Percentiles rank a stretch among this genome's conserved stretches.
These are phyloP conservation scores for Mycena rosella DNA, from an alignment of 768 basidiomycete species.

Conservation along the genomic window DNA sequence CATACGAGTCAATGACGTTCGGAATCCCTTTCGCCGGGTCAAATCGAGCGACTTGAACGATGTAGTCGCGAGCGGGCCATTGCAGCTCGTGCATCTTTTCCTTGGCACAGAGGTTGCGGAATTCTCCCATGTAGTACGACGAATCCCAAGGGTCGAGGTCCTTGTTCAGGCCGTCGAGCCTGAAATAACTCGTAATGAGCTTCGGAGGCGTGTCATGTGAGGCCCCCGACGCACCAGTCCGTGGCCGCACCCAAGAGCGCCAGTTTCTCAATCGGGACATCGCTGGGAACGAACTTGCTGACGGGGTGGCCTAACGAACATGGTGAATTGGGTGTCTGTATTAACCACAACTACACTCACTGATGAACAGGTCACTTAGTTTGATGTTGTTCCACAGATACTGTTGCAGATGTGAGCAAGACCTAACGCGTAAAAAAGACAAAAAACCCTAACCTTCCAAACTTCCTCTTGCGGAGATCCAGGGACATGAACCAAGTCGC, in stretches of 20 bases:
- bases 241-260: conserved; percentile 86
- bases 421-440: neutral
- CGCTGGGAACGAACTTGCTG: conserved; percentile 91
- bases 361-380: conserved; percentile 91
- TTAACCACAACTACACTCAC: conserved; percentile 51
- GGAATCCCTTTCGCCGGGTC: conserved; percentile 81
- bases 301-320: conserved; percentile 79
- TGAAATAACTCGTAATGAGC: conserved; percentile 37
- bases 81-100: conserved; percentile 85
- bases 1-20: conserved; percentile 89
- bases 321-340: neutral
- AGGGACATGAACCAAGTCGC: conserved; percentile 84
- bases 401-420: conserved; percentile 48
- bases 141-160: conserved; percentile 83
- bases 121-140: conserved; percentile 92
- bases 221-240: conserved; percentile 70
- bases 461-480: conserved; percentile 92
- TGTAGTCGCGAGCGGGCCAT: conserved; percentile 87
- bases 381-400: conserved; percentile 96
- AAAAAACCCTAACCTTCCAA: conserved; percentile 67
- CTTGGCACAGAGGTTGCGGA: conserved; percentile 79
- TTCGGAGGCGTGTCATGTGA: neutral
- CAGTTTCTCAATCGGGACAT: conserved; percentile 80
- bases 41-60: conserved; percentile 95
- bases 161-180: conserved; percentile 97